Evolutionary conservation across 768 basidiomycete species (phyloP), one percentile per base, ranked within the genome.

Genomic region (Termitomyces sp.): DNA sequence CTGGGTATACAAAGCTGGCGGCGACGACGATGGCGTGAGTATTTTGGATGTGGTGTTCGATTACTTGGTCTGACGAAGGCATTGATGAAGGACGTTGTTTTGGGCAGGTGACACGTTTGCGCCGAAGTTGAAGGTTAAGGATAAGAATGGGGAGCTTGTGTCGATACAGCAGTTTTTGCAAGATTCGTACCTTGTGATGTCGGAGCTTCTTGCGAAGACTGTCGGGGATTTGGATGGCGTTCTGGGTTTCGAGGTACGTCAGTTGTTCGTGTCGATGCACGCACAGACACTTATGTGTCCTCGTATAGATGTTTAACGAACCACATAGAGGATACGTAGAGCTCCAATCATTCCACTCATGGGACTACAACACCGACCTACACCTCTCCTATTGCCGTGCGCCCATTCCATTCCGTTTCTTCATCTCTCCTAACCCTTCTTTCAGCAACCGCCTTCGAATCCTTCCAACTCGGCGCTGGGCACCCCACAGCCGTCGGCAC

Each of bases 291-390:
- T 46, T 18, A 16, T 8, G 59, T 5, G 45, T 42, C 12, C 32
- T 16, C 35, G 36, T 22, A 12, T 64, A 96, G 93, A 84, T 94
- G 71, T 88, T 96, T 82, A 97, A 98, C 66, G 95, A 97, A 74
- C 95, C 95, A 0, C 95, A 99, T 75, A 81, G 89, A 68, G 97
- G 96, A 45, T 98, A 96, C 72, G 87, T 96, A 61, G 84, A 89
- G 57, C 77, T 97, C 6, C 80, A 83, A 28, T 92, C 93, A 1
- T 78, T 97, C 49, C 88, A 97, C 66, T 78, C 80, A 11, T 98
- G 93, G 75, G 89, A 98, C 73, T 97, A 97, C 72, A 97, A 94
- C 63, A 95, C 94, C 2, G 95, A 98, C 69, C 84, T 99, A 15
- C 96, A 97, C 67, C 81, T 98, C 40, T 83, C 86, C 3, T 78